These are phyloP conservation scores for Apophysomyces trapeziformis DNA, from an alignment of 371 early-diverging fungal species.

Conservation along the genomic window DNA sequence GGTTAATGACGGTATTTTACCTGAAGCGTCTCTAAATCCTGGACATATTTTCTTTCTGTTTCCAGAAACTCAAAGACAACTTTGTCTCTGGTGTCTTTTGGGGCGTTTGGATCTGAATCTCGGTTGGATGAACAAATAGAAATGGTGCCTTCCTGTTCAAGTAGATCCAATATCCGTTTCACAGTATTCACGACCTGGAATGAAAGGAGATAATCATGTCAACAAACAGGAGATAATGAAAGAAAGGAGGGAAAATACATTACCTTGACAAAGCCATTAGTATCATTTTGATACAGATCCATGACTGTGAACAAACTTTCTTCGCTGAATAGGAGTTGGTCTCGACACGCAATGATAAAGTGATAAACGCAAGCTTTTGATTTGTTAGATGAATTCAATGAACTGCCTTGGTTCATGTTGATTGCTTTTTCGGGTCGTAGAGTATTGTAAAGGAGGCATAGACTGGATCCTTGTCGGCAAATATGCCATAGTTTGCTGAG, in stretches of 20 bases:
- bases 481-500: conserved; percentile 85
- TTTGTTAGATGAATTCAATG: conserved; percentile 59
- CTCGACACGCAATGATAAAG: conserved; percentile 73
- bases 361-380: conserved; percentile 80
- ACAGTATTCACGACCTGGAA: conserved; percentile 18
- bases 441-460: conserved; percentile 83
- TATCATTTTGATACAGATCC: conserved; percentile 91
- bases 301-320: conserved; percentile 83
- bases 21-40: conserved; percentile 1
- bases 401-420: conserved; percentile 53
- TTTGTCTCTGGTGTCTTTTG: conserved; percentile 81
- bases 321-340: conserved; percentile 69
- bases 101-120: conserved; percentile 34
- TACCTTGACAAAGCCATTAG: conserved; percentile 94
- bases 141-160: conserved; percentile 7
- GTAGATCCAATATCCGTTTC: conserved; percentile 11
- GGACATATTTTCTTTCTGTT: conserved; percentile 35
- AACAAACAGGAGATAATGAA: conserved; percentile 2
- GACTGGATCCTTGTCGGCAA: conserved; percentile 87
- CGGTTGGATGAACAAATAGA: not conserved
- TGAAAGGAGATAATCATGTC: not conserved
- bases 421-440: conserved; percentile 62
- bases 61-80: conserved; percentile 63
- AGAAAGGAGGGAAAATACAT: not conserved
- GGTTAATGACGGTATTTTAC: not conserved